These are phyloP conservation scores for Phytophthora crassamura DNA, from an alignment of 352 stramenopile genomes.

Conservation along the genomic window DNA sequence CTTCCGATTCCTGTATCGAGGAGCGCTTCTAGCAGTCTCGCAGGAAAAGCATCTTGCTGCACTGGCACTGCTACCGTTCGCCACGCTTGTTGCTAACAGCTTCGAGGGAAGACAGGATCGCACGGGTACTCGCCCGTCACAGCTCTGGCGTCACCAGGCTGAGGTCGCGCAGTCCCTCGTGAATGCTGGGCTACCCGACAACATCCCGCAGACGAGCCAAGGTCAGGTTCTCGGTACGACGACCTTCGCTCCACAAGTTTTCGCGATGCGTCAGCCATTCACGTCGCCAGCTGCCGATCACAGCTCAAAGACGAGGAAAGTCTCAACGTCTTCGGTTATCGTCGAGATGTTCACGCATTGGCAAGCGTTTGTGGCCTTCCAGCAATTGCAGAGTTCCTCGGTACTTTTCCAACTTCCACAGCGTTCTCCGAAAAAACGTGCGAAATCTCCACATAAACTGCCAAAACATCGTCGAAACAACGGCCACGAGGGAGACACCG, in stretches of 20 bases:
- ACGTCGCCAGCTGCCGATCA: background rate
- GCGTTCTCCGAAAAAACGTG: constrained; percentile 13
- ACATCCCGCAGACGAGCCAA: constrained; percentile 9
- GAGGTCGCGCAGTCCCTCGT: constrained; percentile 28
- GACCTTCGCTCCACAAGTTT: constrained; percentile 8
- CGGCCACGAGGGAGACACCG: constrained; percentile 6
- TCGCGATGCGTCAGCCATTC: constrained; percentile 17
- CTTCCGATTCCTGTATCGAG: constrained; percentile 46
- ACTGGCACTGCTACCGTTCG: constrained; percentile 39
- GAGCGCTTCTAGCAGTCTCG: constrained; percentile 22
- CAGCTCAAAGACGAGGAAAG: background rate
- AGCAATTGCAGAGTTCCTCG: constrained; percentile 53
- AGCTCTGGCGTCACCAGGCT: constrained; percentile 33
- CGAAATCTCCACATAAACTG: constrained; percentile 6
- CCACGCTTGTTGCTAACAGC: constrained; percentile 20
- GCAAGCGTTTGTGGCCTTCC: constrained; percentile 56
- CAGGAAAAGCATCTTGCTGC: constrained; percentile 31
- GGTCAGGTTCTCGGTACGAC: background rate
- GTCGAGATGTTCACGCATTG: constrained; percentile 58
- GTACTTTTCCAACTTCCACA: constrained; percentile 37
- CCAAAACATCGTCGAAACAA: constrained; percentile 6
- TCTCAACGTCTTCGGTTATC: constrained; percentile 16
- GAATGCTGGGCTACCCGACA: constrained; percentile 39
- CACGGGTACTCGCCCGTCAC: background rate
- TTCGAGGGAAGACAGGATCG: background rate